Base-by-base conservation (phyloP, 2,329 filamentous ascomycete species). In the Pseudogymnoascus sp. region DNA sequence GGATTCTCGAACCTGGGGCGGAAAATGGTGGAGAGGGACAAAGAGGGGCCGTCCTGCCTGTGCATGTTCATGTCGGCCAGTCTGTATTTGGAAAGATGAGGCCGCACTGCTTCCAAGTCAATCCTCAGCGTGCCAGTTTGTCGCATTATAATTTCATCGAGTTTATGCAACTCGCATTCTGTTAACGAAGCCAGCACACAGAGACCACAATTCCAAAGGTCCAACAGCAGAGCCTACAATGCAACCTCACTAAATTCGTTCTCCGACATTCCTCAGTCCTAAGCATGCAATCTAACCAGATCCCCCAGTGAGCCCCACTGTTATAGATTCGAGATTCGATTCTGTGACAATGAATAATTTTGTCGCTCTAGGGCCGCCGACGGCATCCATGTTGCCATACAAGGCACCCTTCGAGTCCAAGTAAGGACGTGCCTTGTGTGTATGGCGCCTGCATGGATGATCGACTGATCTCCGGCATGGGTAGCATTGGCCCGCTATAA, bases 41-140 rank as follows among this genome's bases (percentile, higher is more conserved):
- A 17, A 27, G 44, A 51, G 44, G 41, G 13, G 44, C 8, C 8
- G 8, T 31, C 44, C 15, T 33, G 48, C 27, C 10, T 17, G 29
- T 17, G 29, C 29, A 55, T 55, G 13, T 5, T 51, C n/a, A 55
- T 55, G 48, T 13, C 48, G 48, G 29, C 29, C 48, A 33, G 48
- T 55, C 48, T 55, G 48, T 21, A 55, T 55, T 10, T 55, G 48
- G 48, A 55, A 55, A 33, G 29, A 55, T 55, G 48, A 55, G 48
- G 48, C 48, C 48, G 48, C 48, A 33, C 48, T 55, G 48, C 48
- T 55, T 55, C 48, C 48, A 33, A 27, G 17, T 55, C n/a, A 55
- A 33, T 13, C 27, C 27, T 31, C 48, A 21, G 48, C 15, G 12
- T 35, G 33, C 29, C 9, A 35, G 10, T 7, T 10, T 55, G 48